Conservation (phyloP, 2,329 filamentous ascomycete genomes). For the Capronia epimyces region DNA sequence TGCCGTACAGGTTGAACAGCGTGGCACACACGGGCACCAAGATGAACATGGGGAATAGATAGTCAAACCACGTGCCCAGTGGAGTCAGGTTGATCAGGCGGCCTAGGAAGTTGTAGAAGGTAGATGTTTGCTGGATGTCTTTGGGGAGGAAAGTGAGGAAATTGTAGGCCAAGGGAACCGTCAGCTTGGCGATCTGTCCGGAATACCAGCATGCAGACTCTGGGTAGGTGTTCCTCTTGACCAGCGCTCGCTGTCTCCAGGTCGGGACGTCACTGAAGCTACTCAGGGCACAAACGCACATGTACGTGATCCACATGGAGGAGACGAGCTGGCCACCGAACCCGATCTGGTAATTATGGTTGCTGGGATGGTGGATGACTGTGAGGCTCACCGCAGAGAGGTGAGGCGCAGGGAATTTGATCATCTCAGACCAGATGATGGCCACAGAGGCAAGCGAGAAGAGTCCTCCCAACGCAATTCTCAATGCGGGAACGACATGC, state of each 20-base stretch:
- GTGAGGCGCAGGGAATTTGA: slow-evolving; percentile 72
- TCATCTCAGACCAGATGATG: slow-evolving; percentile 88
- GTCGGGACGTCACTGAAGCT: slow-evolving; percentile 90
- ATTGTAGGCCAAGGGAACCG: slow-evolving; percentile 90
- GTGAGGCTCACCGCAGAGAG: slow-evolving; percentile 64
- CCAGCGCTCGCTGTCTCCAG: slow-evolving; percentile 92
- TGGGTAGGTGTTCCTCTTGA: slow-evolving; percentile 82
- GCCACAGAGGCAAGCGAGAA: slow-evolving; percentile 70
- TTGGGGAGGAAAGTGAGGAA: slow-evolving; percentile 83
- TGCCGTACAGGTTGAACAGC: slow-evolving; percentile 82
- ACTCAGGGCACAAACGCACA: slow-evolving; percentile 82
- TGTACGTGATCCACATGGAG: slow-evolving; percentile 87
- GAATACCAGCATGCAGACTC: slow-evolving; percentile 96
- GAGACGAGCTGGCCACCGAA: slow-evolving; percentile 82
- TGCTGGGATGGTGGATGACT: slow-evolving; percentile 60
- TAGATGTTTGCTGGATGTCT: slow-evolving; percentile 66
- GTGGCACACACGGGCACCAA: slow-evolving; percentile 79
- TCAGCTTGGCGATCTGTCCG: slow-evolving; percentile 84
- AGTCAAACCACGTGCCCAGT: slow-evolving; percentile 76
- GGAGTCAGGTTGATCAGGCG: slow-evolving; percentile 75
- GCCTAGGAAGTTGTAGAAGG: slow-evolving; percentile 84
- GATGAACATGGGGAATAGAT: slow-evolving; percentile 82
- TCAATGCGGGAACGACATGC: slow-evolving; percentile 63
- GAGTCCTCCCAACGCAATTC: slow-evolving; percentile 60
- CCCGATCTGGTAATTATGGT: slow-evolving; percentile 67